phyloP scores from a whole-genome alignment of 2,329 filamentous ascomycete genomes.

The Sordariomycetes sp. region DNA sequence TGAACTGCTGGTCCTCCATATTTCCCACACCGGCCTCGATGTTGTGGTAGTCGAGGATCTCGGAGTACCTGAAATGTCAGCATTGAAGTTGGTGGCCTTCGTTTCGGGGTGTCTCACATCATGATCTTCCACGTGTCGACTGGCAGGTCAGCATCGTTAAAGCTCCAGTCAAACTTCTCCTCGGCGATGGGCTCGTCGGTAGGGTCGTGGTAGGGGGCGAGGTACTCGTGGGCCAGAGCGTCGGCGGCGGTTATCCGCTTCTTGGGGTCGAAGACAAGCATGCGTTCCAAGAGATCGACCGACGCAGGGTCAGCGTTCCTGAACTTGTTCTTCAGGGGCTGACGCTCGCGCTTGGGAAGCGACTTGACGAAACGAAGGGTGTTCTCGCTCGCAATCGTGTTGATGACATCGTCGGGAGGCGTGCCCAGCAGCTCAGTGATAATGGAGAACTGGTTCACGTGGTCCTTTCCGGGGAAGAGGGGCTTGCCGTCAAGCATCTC shows the following conservation, averaged over 20 bases:
- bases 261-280: slow-evolving; percentile 98
- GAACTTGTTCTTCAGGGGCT: slow-evolving; percentile 82
- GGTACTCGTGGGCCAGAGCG: slow-evolving; percentile 84
- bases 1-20: slow-evolving; percentile 29
- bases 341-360: slow-evolving; percentile 85
- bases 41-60: slow-evolving; percentile 98
- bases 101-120: slow-evolving; percentile 61
- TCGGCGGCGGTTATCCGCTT: slow-evolving; percentile 83
- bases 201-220: slow-evolving; percentile 93
- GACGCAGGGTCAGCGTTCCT: slow-evolving; percentile 85
- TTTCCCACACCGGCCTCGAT: slow-evolving; percentile 49
- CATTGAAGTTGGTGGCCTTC: no score
- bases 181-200: slow-evolving; percentile 92
- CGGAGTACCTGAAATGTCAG: slow-evolving; percentile 70
- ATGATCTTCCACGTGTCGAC: slow-evolving; percentile 99
- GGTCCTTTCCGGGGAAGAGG: slow-evolving; percentile 95
- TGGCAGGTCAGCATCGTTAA: slow-evolving; percentile 94
- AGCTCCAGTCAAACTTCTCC: slow-evolving; percentile 99
- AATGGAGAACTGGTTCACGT: slow-evolving; percentile 99
- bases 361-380: slow-evolving; percentile 97
- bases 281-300: slow-evolving; percentile 86
- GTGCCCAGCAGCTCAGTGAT: slow-evolving; percentile 96
- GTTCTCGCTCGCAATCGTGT: slow-evolving; percentile 97
- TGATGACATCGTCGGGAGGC: slow-evolving; percentile 95
- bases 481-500: slow-evolving; percentile 99